phyloP scores from a whole-genome alignment of 352 stramenopile genomes.

The Pythium chondricola region DNA sequence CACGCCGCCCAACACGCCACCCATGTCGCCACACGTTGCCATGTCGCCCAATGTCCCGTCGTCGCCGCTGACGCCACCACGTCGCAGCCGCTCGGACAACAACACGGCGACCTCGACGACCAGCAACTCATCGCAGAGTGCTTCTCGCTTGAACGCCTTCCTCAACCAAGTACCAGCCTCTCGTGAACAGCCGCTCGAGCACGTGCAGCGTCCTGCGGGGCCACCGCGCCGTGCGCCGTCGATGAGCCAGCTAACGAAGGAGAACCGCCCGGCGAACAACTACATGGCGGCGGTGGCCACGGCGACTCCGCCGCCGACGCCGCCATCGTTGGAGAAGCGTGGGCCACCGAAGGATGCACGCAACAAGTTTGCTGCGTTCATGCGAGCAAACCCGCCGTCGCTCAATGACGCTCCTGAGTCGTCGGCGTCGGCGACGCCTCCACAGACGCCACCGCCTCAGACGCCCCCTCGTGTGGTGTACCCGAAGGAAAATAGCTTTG shows the following conservation, averaged over 20 bases:
- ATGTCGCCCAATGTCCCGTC: slow-evolving; percentile 33
- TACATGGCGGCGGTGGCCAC: slow-evolving; percentile 8
- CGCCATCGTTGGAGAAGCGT: slow-evolving; percentile 16
- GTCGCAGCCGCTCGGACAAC: slow-evolving; percentile 19
- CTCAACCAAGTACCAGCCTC: slow-evolving; percentile 66
- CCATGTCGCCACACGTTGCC: slow-evolving; percentile 39
- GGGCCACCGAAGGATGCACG: slow-evolving; percentile 26
- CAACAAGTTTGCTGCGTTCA: slow-evolving; percentile 80
- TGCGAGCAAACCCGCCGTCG: slow-evolving; percentile 61
- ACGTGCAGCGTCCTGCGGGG: slow-evolving; percentile 46
- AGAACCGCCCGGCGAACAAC: slow-evolving; percentile 18
- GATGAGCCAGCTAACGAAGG: slow-evolving; percentile 28
- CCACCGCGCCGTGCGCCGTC: slow-evolving; percentile 40
- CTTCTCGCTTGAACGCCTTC: slow-evolving; percentile 68
- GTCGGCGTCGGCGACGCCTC: slow-evolving; percentile 7
- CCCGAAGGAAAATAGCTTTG: slow-evolving; percentile 35
- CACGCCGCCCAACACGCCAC: slow-evolving; percentile 53
- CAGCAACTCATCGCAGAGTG: slow-evolving; percentile 27
- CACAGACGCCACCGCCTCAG: neutral
- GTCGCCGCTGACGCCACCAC: slow-evolving; percentile 14
- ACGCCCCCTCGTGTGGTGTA: slow-evolving; percentile 9
- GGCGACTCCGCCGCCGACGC: slow-evolving; percentile 18
- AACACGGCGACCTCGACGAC: slow-evolving; percentile 26
- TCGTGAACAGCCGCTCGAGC: slow-evolving; percentile 46
- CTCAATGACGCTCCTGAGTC: slow-evolving; percentile 10